Evolutionary conservation across 1,284 basidiomycete genomes (phyloP).

Genomic region (Cryptococcus hybrid): DNA sequence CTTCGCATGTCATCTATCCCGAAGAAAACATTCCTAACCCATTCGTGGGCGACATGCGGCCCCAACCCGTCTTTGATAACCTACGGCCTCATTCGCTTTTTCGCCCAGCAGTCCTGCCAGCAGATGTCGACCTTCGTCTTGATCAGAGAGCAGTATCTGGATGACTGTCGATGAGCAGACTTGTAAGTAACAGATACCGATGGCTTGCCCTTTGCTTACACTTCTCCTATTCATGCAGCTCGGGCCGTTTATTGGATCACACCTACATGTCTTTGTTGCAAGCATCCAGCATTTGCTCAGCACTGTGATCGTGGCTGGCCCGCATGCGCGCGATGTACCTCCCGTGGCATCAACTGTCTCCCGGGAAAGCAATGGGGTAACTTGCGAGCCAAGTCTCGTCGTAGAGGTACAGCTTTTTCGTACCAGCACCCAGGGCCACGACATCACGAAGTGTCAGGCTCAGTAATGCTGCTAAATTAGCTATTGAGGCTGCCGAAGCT

Average conservation of each 20-base stretch:
- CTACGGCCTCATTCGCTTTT: conserved; percentile 24
- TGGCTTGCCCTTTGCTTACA: neutral
- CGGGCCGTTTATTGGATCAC: conserved; percentile 35
- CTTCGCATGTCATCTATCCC: conserved; percentile 89
- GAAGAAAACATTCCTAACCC: conserved; percentile 67
- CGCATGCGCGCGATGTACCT: conserved; percentile 25
- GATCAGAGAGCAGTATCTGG: conserved; percentile 31
- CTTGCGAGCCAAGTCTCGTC: no score
- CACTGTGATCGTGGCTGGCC: conserved; percentile 35
- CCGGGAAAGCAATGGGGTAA: conserved; percentile 18
- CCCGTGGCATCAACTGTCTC: conserved; percentile 15
- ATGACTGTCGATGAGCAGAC: conserved; percentile 28
- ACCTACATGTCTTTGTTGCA: conserved; percentile 29
- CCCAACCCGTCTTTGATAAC: conserved; percentile 24
- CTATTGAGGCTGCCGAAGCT: no score
- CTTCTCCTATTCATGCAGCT: conserved; percentile 10
- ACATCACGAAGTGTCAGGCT: no score
- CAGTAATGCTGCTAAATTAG: no score
- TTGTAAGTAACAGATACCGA: conserved; percentile 11
- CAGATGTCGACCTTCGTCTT: conserved; percentile 31
- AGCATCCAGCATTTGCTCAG: conserved; percentile 15
- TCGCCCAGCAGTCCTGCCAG: conserved; percentile 31
- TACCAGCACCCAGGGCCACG: no score
- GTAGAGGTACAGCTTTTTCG: no score
- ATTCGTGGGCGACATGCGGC: conserved; percentile 9